phyloP scores from a whole-genome alignment of 768 basidiomycete genomes.

The Collybia sordida region DNA sequence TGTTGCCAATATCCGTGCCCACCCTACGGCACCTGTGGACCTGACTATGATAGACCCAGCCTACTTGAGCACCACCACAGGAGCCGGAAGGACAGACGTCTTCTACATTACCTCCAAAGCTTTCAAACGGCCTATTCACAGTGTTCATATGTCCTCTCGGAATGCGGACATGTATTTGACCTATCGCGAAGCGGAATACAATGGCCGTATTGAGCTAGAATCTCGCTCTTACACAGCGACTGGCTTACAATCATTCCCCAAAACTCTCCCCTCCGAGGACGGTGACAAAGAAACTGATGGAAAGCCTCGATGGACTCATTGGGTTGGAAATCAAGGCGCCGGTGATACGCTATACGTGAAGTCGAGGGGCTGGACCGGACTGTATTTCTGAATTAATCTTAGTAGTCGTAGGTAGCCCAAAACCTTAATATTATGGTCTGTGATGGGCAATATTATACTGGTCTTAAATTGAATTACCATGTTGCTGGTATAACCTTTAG shows the following conservation, averaged over 20 bases:
- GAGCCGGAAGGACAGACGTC: slow-evolving; percentile 53
- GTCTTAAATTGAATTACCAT: not conserved
- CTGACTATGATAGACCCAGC: slow-evolving; percentile 31
- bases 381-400: slow-evolving; percentile 35
- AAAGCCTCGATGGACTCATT: slow-evolving; percentile 38
- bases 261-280: slow-evolving; percentile 1
- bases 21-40: slow-evolving; percentile 37
- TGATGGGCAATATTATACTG: not conserved
- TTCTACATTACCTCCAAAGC: slow-evolving; percentile 39
- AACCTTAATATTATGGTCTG: too few relatives aligned
- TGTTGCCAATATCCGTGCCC: slow-evolving; percentile 45
- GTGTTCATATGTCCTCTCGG: slow-evolving; percentile 44
- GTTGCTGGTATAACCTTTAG: not conserved
- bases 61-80: slow-evolving; percentile 45
- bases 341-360: slow-evolving; percentile 36
- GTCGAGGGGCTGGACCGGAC: slow-evolving; percentile 47
- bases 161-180: slow-evolving; percentile 57
- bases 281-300: slow-evolving; percentile 11
- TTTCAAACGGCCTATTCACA: slow-evolving; percentile 46
- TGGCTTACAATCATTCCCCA: slow-evolving; percentile 19
- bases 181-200: slow-evolving; percentile 51
- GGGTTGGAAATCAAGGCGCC: slow-evolving; percentile 37
- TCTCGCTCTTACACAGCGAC: slow-evolving; percentile 40
- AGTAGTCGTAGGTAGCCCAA: too few relatives aligned
- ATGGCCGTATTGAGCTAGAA: slow-evolving; percentile 43